phyloP scores from a whole-genome alignment of 352 stramenopile genomes.

The Globisporangium spinosum region DNA sequence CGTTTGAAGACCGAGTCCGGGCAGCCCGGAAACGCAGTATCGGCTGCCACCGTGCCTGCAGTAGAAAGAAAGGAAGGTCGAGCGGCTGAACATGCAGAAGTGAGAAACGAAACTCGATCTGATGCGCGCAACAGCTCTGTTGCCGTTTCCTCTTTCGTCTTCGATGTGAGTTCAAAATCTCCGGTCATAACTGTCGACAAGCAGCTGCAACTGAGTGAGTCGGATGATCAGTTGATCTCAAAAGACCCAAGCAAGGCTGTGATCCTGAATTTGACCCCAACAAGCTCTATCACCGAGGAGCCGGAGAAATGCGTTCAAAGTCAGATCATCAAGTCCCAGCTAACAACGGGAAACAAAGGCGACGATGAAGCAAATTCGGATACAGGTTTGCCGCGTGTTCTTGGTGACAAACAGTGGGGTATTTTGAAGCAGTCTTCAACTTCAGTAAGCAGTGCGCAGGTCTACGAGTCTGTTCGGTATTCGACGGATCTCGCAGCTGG shows the following conservation, averaged over 20 bases:
- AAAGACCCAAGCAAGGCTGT: conserved; percentile 11
- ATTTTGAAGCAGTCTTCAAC: background rate
- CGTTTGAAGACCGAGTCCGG: background rate
- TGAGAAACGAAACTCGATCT: background rate
- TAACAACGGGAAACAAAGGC: background rate
- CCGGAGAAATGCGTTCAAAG: conserved; percentile 28
- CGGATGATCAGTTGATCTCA: background rate
- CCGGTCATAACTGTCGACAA: background rate
- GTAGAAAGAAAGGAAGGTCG: background rate
- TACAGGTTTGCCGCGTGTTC: conserved; percentile 9
- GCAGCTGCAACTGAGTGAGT: conserved; percentile 14
- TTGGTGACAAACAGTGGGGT: conserved; percentile 8
- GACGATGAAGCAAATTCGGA: background rate
- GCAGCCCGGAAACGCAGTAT: background rate
- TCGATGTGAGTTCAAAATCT: background rate
- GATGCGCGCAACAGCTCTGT: background rate
- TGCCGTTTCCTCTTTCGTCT: conserved; percentile 2
- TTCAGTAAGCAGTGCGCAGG: background rate
- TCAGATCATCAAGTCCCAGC: conserved; percentile 10
- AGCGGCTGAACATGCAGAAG: background rate
- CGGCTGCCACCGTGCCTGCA: background rate
- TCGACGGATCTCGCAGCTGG: conserved; percentile 13
- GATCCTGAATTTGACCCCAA: conserved; percentile 10
- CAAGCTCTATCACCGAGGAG: conserved; percentile 2
- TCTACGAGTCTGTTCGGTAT: conserved; percentile 26